Evolutionary conservation across 2,329 filamentous ascomycete genomes (phyloP).

Genomic region (Penicillium oxalicum): DNA sequence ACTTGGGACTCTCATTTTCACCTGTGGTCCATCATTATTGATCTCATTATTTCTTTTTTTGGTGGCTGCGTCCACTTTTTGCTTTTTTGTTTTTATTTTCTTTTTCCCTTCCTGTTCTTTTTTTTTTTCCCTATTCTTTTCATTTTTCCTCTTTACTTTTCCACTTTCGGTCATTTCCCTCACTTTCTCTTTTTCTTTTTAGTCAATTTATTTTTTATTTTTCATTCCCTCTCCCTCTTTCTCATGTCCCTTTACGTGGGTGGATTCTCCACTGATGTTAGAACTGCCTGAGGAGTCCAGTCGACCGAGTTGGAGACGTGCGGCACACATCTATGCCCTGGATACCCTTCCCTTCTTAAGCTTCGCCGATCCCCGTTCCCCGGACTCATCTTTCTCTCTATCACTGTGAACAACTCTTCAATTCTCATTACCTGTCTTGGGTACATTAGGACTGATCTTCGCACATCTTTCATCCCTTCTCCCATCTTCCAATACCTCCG

Average conservation of each 20-base stretch:
- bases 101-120: no score
- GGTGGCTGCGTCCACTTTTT: not conserved
- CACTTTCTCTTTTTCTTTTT: no score
- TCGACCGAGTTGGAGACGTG: not conserved
- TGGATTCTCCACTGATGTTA: constrained; percentile 11
- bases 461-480: constrained; percentile 10
- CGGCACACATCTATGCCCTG: not conserved
- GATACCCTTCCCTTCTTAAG: constrained; percentile 35
- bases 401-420: constrained; percentile 16
- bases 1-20: no score
- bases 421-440: not conserved
- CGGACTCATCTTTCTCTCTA: constrained; percentile 18
- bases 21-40: not conserved
- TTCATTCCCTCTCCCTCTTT: no score
- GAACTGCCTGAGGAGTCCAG: not conserved
- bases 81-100: not conserved
- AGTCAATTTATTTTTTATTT: no score
- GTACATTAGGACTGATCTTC: constrained; percentile 13
- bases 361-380: constrained; percentile 42
- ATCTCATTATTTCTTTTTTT: not conserved
- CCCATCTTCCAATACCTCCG: constrained; percentile 6
- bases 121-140: no score
- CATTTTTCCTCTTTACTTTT: no score
- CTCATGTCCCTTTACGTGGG: not conserved
- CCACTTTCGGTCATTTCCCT: not conserved